These are phyloP conservation scores for Sphaerulina musiva DNA, from an alignment of 2,329 filamentous ascomycete species.

Conservation along the genomic window DNA sequence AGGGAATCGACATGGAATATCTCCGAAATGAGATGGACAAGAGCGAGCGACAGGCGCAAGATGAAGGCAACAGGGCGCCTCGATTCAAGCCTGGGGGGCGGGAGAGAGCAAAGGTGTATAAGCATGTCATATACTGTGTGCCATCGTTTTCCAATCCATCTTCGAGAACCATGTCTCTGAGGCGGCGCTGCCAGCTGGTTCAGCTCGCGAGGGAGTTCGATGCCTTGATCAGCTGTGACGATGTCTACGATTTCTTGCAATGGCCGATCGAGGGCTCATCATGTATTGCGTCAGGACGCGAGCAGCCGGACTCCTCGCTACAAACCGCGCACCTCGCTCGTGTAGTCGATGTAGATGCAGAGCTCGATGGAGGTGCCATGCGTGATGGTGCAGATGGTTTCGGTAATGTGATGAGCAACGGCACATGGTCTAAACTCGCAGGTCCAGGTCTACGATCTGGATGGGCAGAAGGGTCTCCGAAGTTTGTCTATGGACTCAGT, in stretches of 20 bases:
- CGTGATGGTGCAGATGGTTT: constrained; percentile 52
- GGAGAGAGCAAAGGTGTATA: constrained; percentile 68
- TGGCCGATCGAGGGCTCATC: constrained; percentile 51
- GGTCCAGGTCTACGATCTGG: constrained; percentile 77
- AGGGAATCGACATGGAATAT: constrained; percentile 64
- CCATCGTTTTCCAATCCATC: constrained; percentile 87
- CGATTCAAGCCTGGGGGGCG: constrained; percentile 47
- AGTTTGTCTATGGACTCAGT: constrained; percentile 53
- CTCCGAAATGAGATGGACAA: constrained; percentile 48
- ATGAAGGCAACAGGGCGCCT: constrained; percentile 19
- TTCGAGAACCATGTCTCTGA: constrained; percentile 69
- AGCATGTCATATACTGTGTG: constrained; percentile 77
- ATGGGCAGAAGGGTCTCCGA: constrained; percentile 72
- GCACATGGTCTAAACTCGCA: constrained; percentile 81
- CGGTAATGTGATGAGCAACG: constrained; percentile 78
- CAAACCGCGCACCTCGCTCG: constrained; percentile 54
- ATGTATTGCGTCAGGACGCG: too few species aligned
- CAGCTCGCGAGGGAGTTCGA: constrained; percentile 70
- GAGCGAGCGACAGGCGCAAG: constrained; percentile 40
- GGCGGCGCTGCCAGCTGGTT: constrained; percentile 62
- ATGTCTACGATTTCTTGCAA: constrained; percentile 89
- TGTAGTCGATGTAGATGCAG: constrained; percentile 69
- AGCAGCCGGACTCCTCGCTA: background rate
- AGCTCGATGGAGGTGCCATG: constrained; percentile 53
- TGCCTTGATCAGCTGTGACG: constrained; percentile 77